These are phyloP conservation scores for Suillus spraguei DNA, from an alignment of 768 basidiomycete species.

Conservation along the genomic window DNA sequence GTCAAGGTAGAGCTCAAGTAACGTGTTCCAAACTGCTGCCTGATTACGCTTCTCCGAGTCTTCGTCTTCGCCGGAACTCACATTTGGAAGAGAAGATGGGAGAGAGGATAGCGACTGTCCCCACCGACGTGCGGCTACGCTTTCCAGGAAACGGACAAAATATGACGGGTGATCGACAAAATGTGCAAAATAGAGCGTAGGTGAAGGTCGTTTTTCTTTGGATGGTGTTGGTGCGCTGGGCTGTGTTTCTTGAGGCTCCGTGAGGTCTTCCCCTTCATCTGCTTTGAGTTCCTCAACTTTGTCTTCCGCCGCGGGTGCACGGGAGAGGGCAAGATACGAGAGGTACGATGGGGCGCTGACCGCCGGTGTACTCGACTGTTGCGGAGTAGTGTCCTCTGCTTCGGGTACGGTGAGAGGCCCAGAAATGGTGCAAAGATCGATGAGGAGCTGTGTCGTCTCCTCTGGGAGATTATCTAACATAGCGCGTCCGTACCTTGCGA, in stretches of 20 bases:
- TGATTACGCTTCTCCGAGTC: constrained; percentile 67
- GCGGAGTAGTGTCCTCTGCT: constrained; percentile 39
- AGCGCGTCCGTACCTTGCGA: constrained; percentile 86
- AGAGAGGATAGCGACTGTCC: constrained; percentile 61
- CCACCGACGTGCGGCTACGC: constrained; percentile 80
- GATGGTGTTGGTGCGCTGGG: constrained; percentile 24
- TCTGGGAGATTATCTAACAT: constrained; percentile 81
- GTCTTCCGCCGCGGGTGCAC: constrained; percentile 39
- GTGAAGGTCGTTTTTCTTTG: constrained; percentile 62
- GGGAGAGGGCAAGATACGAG: constrained; percentile 76
- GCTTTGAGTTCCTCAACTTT: constrained; percentile 21
- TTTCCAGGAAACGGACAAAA: constrained; percentile 88
- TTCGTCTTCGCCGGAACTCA: constrained; percentile 40
- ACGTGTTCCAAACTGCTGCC: constrained; percentile 91
- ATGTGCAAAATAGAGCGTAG: constrained; percentile 88
- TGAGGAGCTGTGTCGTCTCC: constrained; percentile 88
- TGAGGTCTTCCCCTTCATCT: constrained; percentile 22
- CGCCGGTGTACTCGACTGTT: constrained; percentile 25
- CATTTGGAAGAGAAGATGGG: constrained; percentile 11
- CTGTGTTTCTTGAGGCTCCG: constrained; percentile 22
- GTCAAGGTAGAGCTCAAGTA: constrained; percentile 90
- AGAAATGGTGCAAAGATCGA: constrained; percentile 84
- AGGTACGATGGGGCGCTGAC: constrained; percentile 63
- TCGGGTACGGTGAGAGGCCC: constrained; percentile 48
- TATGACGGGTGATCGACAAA: constrained; percentile 87